A percentile compares a stretch with the other conserved stretches of the same genome.
Evolutionary conservation across 305 asterid species (phyloP).

Genomic region (Caryopteris hybrid): DNA sequence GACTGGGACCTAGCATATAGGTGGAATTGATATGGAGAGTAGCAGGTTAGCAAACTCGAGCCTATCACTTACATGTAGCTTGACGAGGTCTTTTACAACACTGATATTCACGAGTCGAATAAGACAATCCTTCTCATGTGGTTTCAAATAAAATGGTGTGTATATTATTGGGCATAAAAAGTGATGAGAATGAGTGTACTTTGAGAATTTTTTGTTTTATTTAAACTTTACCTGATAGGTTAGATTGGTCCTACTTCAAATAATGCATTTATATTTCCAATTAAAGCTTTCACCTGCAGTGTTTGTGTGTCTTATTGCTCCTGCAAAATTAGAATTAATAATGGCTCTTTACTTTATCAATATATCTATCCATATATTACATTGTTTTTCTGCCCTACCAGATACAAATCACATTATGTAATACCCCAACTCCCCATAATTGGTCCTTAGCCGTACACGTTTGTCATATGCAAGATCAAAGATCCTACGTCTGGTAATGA

Average conservation of each 20-base stretch:
- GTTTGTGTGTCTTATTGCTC: neutral
- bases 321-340: neutral
- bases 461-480: constrained; percentile 2
- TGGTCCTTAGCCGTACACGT: constrained; percentile 22
- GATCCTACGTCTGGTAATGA: neutral
- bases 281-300: constrained; percentile 19
- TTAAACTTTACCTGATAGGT: neutral
- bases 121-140: neutral
- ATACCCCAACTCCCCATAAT: constrained; percentile 12
- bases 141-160: neutral
- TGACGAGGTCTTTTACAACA: neutral
- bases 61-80: neutral
- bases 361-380: no score
- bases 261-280: constrained; percentile 8
- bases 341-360: no score
- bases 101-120: neutral
- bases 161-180: neutral
- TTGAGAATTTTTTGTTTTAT: neutral
- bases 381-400: constrained; percentile 9
- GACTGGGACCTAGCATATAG: neutral
- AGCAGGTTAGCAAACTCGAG: neutral
- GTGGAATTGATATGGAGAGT: neutral
- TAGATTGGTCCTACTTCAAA: constrained; percentile 15
- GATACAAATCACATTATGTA: neutral
- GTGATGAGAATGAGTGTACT: neutral